These are phyloP conservation scores for Alternaria angustiovoidea DNA, from an alignment of 2,329 filamentous ascomycete species.

Conservation along the genomic window DNA sequence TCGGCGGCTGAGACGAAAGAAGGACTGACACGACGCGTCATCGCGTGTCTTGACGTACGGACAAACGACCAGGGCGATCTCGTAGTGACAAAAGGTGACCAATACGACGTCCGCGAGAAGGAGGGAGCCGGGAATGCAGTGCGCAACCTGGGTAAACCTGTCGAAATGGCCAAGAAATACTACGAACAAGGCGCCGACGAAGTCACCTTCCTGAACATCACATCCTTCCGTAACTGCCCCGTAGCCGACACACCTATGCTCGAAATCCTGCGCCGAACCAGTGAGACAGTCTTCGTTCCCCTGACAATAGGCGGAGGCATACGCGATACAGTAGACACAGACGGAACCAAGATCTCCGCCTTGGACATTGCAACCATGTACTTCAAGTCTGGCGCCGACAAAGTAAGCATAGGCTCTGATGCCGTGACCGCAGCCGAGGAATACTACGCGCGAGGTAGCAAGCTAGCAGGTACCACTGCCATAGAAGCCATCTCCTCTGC, in stretches of 20 bases:
- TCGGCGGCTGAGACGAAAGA: constrained; percentile 55
- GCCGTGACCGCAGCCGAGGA: constrained; percentile 92
- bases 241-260: constrained; percentile 94
- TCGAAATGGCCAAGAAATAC: constrained; percentile 91
- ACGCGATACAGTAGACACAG: constrained; percentile 87
- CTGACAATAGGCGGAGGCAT: constrained; percentile 96
- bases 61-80: constrained; percentile 94
- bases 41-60: constrained; percentile 94
- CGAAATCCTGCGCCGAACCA: constrained; percentile 85
- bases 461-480: constrained; percentile 80
- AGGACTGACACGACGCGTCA: constrained; percentile 89
- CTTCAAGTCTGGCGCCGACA: constrained; percentile 96
- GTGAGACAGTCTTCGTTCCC: constrained; percentile 92
- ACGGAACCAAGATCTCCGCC: constrained; percentile 85
- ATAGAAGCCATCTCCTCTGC: constrained; percentile 94
- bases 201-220: constrained; percentile 98
- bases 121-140: constrained; percentile 67
- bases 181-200: constrained; percentile 98
- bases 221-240: constrained; percentile 94
- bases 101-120: constrained; percentile 98
- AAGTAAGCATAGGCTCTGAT: constrained; percentile 95
- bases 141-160: constrained; percentile 94
- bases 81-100: constrained; percentile 97
- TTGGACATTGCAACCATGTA: constrained; percentile 95
- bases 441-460: constrained; percentile 76